Percentiles rank a stretch among this genome's conserved stretches.
Conservation (phyloP, 2,329 filamentous ascomycete species). For the Arthrobotrys megalospora region DNA sequence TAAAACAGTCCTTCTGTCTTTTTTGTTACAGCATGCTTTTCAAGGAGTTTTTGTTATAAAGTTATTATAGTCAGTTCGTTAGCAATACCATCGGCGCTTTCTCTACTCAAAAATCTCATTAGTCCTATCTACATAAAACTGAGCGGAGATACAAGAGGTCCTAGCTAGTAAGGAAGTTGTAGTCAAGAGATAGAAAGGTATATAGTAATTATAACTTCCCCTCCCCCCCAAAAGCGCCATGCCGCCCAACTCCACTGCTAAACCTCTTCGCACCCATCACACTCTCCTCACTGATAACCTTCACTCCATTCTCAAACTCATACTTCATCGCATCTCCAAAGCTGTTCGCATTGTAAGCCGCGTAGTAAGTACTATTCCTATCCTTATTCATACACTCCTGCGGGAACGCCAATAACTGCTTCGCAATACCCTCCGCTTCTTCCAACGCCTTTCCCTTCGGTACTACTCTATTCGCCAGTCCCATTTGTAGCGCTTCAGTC, state of each 20-base stretch:
- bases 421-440: slow-evolving; percentile 71
- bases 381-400: slow-evolving; percentile 72
- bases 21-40: slow-evolving; percentile 4
- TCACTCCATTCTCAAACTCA: slow-evolving; percentile 70
- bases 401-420: slow-evolving; percentile 70
- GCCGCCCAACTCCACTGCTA: slow-evolving; percentile 67
- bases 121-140: slow-evolving; percentile 10
- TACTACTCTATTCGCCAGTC: slow-evolving; percentile 90
- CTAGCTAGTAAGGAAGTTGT: too few species aligned
- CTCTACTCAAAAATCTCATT: background rate
- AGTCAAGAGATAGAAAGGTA: background rate
- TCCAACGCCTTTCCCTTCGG: slow-evolving; percentile 71
- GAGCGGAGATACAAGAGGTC: background rate
- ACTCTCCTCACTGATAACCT: slow-evolving; percentile 69
- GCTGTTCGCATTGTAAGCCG: slow-evolving; percentile 70
- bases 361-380: slow-evolving; percentile 70
- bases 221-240: slow-evolving; percentile 64
- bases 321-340: slow-evolving; percentile 71
- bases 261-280: slow-evolving; percentile 68
- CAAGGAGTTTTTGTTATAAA: slow-evolving; percentile 19
- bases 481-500: slow-evolving; percentile 87
- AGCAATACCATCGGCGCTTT: slow-evolving; percentile 14
- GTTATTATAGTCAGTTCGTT: background rate
- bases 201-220: slow-evolving; percentile 36
- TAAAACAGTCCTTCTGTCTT: slow-evolving; percentile 25